Base-by-base conservation (phyloP, 2,329 filamentous ascomycete species). In the Clonostachys chloroleuca region DNA sequence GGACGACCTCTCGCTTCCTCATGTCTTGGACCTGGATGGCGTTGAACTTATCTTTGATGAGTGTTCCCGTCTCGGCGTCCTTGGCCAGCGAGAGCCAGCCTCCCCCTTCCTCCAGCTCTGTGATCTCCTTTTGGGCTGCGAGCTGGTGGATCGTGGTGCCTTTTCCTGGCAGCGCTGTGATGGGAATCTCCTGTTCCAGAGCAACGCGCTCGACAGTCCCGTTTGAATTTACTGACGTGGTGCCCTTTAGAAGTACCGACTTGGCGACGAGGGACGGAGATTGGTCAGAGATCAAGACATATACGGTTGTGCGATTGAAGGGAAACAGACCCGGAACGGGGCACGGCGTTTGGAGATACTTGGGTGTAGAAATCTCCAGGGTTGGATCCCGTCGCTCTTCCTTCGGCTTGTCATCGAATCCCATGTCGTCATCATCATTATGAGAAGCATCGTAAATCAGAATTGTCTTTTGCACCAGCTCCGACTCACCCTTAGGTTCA, bases 41-140 rank as follows among this genome's bases (percentile, higher is more conserved):
- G 40, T 75, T 68, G 40, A 76, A 68, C 43, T 68, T 64, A 5
- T 78, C 63, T 37, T 73, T 74, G 16, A 83, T 58, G 0, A 66
- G 56, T 6, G 67, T 64, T 2, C 73, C 73, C 4, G 44, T 39
- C n/a, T 65, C 61, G 0, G 59, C 50, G 14, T 74, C 69, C 49
- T 73, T 80, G 10, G 73, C 72, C 12, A 82, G 64, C 42, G 63
- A 65, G 35, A 85, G 65, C 83, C 86, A 89, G 12, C 86, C 86
- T 20, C 83, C 74, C 0, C 81, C 80, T 59, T 87, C 78, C 61
- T 91, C 86, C 0, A 91, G 74, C 52, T 90, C 87, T 42, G 78
- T 70, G 14, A 85, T 72, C 3, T 82, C 81, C 59, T 84, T 87
- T 47, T 80, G 80, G 0, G 83, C 84, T 1, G 85, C 85, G 0